Conservation (phyloP, 768 basidiomycete genomes). For the Lepiota venenata region DNA sequence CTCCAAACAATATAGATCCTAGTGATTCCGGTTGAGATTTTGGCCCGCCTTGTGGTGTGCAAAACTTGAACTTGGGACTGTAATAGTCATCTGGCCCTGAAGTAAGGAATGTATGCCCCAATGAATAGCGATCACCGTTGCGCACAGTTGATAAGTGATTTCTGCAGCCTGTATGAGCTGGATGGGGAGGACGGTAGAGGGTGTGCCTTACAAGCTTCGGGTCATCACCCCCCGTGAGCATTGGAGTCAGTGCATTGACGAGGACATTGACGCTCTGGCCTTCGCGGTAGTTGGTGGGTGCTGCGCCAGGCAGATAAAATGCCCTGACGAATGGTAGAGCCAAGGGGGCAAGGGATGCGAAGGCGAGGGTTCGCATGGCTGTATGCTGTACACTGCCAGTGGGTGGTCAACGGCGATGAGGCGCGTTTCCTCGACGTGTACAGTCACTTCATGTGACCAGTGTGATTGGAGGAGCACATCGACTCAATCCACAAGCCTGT, state of each 20-base stretch:
- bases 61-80: conserved; percentile 82
- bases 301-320: conserved; percentile 92
- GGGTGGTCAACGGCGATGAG: conserved; percentile 1
- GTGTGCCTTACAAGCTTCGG: conserved; percentile 65
- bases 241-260: conserved; percentile 89
- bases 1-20: conserved; percentile 95
- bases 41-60: conserved; percentile 71
- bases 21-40: conserved; percentile 78
- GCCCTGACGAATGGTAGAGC: conserved; percentile 37
- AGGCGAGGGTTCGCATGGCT: conserved; percentile 22
- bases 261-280: conserved; percentile 77
- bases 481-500: too few relatives aligned
- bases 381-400: conserved; percentile 1
- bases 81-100: conserved; percentile 85
- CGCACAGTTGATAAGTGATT: conserved; percentile 89
- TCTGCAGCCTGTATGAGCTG: conserved; percentile 39
- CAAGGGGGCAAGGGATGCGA: conserved; percentile 18
- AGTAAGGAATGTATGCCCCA: not conserved
- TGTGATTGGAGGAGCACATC: not conserved
- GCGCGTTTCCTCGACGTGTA: conserved; percentile 10
- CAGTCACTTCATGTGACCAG: conserved; percentile 8
- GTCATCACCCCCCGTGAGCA: conserved; percentile 63
- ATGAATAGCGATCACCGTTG: not conserved
- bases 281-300: conserved; percentile 74
- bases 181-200: not conserved